These are phyloP conservation scores for Volvox reticuliferus DNA, from an alignment of 139 green algal genomes.

Conservation along the genomic window DNA sequence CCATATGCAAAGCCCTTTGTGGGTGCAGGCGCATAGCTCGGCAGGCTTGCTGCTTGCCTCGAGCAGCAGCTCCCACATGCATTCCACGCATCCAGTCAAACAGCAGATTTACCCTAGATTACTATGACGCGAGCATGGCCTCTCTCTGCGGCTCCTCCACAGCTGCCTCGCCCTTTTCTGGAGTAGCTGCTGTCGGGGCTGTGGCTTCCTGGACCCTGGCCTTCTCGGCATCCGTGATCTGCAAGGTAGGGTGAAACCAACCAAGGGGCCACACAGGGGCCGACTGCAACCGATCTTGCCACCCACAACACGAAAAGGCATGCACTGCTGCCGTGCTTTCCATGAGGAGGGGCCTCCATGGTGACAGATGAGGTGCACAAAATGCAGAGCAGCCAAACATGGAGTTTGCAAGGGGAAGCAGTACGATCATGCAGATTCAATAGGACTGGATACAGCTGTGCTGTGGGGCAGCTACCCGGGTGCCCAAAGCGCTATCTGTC, in stretches of 20 bases:
- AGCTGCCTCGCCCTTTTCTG: not conserved
- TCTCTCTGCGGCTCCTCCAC: conserved; percentile 18
- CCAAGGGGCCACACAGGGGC: too few species aligned
- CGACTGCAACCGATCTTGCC: too few species aligned
- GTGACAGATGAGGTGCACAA: not conserved
- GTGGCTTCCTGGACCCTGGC: not conserved
- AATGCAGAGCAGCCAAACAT: not conserved
- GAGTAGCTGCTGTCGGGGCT: not conserved
- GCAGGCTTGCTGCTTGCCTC: too few species aligned
- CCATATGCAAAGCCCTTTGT: too few species aligned
- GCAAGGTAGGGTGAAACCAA: not conserved
- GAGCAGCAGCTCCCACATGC: too few species aligned
- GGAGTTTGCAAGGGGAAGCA: not conserved
- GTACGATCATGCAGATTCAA: too few species aligned
- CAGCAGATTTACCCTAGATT: not conserved
- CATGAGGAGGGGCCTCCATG: not conserved
- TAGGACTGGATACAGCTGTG: too few species aligned
- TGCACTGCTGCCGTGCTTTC: not conserved
- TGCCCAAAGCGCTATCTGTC: too few species aligned
- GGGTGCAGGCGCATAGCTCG: too few species aligned
- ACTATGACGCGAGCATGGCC: conserved; percentile 15
- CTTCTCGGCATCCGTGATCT: conserved; percentile 22
- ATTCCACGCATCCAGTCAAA: too few species aligned
- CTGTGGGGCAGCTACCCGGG: too few species aligned
- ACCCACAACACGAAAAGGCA: not conserved